phyloP scores from a whole-genome alignment of 306 rosid species.

The Oxytropis ochrocephala region DNA sequence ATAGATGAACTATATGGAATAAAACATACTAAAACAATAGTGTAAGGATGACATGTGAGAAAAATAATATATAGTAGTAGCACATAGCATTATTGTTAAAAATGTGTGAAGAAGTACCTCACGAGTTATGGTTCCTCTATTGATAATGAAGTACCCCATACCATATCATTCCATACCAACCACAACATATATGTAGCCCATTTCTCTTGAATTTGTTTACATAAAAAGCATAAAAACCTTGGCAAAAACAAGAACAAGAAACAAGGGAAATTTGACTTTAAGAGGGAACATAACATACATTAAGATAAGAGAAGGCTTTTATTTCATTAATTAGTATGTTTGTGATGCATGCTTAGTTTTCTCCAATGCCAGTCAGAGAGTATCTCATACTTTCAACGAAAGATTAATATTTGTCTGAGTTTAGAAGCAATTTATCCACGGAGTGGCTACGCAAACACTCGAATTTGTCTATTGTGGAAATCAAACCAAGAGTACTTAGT shows the following conservation, averaged over 20 bases:
- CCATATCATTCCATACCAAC: neutral
- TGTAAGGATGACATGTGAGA: neutral
- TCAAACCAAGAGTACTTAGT: too few relatives aligned
- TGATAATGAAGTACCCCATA: neutral
- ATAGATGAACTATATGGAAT: too few relatives aligned
- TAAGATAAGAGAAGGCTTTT: slow-evolving; percentile 23
- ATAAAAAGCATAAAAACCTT: neutral
- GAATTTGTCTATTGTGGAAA: too few relatives aligned
- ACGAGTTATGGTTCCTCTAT: neutral
- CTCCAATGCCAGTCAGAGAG: neutral
- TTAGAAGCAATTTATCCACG: too few relatives aligned
- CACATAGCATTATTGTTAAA: neutral
- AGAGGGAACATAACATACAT: slow-evolving; percentile 16
- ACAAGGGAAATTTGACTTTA: neutral
- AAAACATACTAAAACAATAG: too few relatives aligned
- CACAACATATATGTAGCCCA: neutral
- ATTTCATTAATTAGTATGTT: slow-evolving; percentile 6
- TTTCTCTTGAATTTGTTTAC: neutral
- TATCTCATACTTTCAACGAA: too few relatives aligned
- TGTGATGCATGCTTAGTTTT: slow-evolving; percentile 14
- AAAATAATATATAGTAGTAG: neutral
- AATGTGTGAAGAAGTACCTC: neutral
- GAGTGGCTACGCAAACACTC: too few relatives aligned
- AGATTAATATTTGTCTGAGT: too few relatives aligned
- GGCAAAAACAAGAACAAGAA: slow-evolving; percentile 8